A percentile compares a stretch with the other conserved stretches of the same genome.
Conservation (phyloP, 805 yeast species). For the Wickerhamiella spandovensis region DNA sequence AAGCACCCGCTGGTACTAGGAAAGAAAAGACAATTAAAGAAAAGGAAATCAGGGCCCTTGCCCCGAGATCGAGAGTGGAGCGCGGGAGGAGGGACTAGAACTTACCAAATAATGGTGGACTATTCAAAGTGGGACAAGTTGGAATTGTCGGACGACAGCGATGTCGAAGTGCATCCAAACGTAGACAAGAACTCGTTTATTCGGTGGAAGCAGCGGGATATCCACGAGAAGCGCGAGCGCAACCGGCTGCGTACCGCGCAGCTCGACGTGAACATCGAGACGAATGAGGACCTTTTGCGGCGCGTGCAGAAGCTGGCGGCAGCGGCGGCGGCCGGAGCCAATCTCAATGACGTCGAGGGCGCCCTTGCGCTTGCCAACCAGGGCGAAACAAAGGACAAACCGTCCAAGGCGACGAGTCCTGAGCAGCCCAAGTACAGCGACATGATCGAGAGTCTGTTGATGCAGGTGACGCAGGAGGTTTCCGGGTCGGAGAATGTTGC, state of each 20-base stretch:
- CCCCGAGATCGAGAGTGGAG: too few relatives aligned
- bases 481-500: slow-evolving; percentile 23
- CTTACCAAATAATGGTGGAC: slow-evolving; percentile 38
- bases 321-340: slow-evolving; percentile 26
- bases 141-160: slow-evolving; percentile 93
- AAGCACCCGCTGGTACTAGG: too few relatives aligned
- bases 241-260: slow-evolving; percentile 66
- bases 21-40: too few relatives aligned
- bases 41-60: too few relatives aligned
- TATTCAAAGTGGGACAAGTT: slow-evolving; percentile 97
- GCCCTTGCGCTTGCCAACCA: slow-evolving; percentile 17
- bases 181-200: slow-evolving; percentile 90
- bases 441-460: slow-evolving; percentile 81
- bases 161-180: slow-evolving; percentile 93
- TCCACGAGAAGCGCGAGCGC: slow-evolving; percentile 81
- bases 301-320: slow-evolving; percentile 55
- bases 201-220: slow-evolving; percentile 93
- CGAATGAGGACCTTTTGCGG: slow-evolving; percentile 62
- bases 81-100: too few relatives aligned
- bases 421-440: slow-evolving; percentile 55
- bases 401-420: slow-evolving; percentile 18
- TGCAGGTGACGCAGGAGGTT: slow-evolving; percentile 58
- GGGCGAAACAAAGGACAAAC: slow-evolving; percentile 20
- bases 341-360: slow-evolving; percentile 16
- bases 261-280: slow-evolving; percentile 60